Base-by-base conservation (phyloP, 371 early-diverging fungal species). In the Circinella umbellata region DNA sequence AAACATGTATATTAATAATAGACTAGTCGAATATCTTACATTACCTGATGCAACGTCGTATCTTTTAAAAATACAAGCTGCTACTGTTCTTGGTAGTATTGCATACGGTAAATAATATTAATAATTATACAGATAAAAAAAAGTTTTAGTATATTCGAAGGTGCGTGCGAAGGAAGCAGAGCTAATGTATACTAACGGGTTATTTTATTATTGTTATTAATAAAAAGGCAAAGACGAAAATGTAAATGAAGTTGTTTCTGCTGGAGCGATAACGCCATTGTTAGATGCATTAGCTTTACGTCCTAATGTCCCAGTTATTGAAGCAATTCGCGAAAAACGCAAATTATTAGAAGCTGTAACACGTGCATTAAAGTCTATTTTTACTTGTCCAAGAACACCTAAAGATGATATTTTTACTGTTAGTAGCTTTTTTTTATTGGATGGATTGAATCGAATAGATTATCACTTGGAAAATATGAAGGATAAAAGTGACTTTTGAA, bases 81-180 rank as follows among this genome's bases (percentile, higher is more conserved):
- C 85, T 36, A 90, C 91, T 49, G 88, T 93, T 46, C 84, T 94
- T 37, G 93, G 94, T n/a, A 92, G 92, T 64, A 88, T 94, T 72
- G 93, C 93, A 35, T 89, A 92, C 78, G 93, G 92, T 89, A 82
- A 66, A 79, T 42, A 9, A 2, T 27, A 27, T 27, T 27, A 27
- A 27, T 27, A 27, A 27, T 7, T 36, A 15, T 54, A 27, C 27
- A 47, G 37, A 15, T 10, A 51, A 61, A 70, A 63, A 6, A 6
- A 11, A 42, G 6, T 42, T 42, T 42, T 42, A 11, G 1, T 27
- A 27, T 27, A 27, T 27, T 27, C 1, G 27, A 27, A 27, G 27
- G 27, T 27, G 27, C 2, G 27, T 42, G 42, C 42, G 42, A 8
- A 51, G 51, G 15, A 51, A 51, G 3, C 5, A 6, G 7, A 8